These are phyloP conservation scores for Plasmodium billcollinsi DNA, from an alignment of 169 alveolate species.

Conservation along the genomic window DNA sequence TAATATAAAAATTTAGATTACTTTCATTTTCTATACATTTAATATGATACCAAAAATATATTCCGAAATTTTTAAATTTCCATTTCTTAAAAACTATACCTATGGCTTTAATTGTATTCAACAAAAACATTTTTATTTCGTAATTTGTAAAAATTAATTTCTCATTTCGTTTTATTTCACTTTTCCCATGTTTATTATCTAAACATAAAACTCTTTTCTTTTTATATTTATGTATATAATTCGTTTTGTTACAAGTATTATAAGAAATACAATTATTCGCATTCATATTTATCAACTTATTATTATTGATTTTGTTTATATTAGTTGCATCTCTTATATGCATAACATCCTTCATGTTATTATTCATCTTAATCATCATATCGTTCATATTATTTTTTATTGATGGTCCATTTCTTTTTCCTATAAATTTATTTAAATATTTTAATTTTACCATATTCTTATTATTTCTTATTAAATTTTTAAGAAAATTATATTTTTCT, in stretches of 20 bases:
- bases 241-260: background rate
- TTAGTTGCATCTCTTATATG: too few species aligned
- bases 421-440: too few species aligned
- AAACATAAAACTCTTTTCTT: background rate
- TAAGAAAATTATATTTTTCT: constrained; percentile 6
- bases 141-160: constrained; percentile 22
- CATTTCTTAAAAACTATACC: constrained; percentile 45
- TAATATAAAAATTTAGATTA: constrained; percentile 26
- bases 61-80: constrained; percentile 35
- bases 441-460: background rate
- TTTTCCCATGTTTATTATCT: background rate
- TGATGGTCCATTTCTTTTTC: too few species aligned
- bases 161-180: background rate
- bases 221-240: background rate
- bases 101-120: constrained; percentile 57
- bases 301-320: background rate
- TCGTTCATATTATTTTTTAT: too few species aligned
- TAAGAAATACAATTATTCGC: background rate
- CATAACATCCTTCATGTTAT: too few species aligned
- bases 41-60: constrained; percentile 68
- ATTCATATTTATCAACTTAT: background rate
- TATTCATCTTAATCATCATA: too few species aligned
- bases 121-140: constrained; percentile 42
- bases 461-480: background rate
- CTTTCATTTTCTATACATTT: constrained; percentile 55